phyloP scores from a whole-genome alignment of 2,329 filamentous ascomycete genomes.

The Calonectria naviculata region DNA sequence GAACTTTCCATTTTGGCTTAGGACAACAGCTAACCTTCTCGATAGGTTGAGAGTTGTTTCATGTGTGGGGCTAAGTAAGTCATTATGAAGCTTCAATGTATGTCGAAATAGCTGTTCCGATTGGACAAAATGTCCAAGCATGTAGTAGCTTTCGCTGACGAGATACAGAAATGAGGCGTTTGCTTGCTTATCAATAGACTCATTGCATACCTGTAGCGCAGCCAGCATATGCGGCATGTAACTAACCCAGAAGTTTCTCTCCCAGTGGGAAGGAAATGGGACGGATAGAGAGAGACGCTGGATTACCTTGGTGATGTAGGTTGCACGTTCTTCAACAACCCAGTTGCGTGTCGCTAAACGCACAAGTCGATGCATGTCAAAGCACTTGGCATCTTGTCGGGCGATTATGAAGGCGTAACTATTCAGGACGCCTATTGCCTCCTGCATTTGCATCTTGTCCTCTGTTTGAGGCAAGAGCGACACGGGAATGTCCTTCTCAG shows the following conservation, averaged over 20 bases:
- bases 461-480: slow-evolving; percentile 33
- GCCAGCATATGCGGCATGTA: slow-evolving; percentile 37
- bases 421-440: slow-evolving; percentile 40
- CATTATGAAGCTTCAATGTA: neutral
- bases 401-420: slow-evolving; percentile 47
- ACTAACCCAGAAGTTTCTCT: slow-evolving; percentile 32
- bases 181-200: neutral
- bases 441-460: slow-evolving; percentile 21
- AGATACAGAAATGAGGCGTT: neutral
- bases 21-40: neutral
- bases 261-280: slow-evolving; percentile 24
- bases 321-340: slow-evolving; percentile 27
- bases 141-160: neutral
- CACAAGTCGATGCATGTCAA: slow-evolving; percentile 47
- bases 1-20: slow-evolving; percentile 9
- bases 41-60: neutral
- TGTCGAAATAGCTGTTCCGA: slow-evolving; percentile 17
- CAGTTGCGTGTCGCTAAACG: slow-evolving; percentile 43
- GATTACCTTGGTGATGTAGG: slow-evolving; percentile 10
- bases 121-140: slow-evolving; percentile 17
- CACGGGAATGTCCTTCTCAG: slow-evolving; percentile 42
- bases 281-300: slow-evolving; percentile 23
- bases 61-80: neutral
- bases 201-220: neutral
- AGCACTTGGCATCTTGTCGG: slow-evolving; percentile 7